Evolutionary conservation across 192 early-diverging fungal species (phyloP).

Genomic region (Coemansia brasiliensis): DNA sequence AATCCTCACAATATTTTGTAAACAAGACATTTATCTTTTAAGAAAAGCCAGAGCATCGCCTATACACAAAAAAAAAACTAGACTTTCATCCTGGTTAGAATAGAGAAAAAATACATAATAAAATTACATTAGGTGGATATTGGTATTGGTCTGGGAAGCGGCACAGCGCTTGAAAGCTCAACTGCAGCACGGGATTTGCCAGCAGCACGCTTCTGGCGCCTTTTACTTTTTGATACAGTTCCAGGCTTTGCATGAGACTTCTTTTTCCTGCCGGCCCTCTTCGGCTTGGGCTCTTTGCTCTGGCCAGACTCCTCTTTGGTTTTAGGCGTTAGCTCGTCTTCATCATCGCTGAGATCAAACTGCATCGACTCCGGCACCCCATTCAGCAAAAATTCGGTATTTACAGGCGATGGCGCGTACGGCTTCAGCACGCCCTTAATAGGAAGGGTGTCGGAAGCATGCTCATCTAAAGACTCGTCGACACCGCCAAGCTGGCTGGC

Average conservation of each 20-base stretch:
- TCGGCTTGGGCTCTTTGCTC: neutral
- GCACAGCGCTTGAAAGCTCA: conserved; percentile 20
- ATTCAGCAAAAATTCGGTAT: conserved; percentile 24
- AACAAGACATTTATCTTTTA: no score
- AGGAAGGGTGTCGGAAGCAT: no score
- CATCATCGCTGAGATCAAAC: conserved; percentile 5
- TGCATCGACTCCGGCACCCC: conserved; percentile 14
- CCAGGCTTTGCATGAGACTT: conserved; percentile 18
- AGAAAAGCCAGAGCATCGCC: no score
- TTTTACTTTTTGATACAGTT: conserved; percentile 2
- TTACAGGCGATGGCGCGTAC: conserved; percentile 38
- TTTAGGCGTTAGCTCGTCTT: neutral
- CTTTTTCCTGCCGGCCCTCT: conserved; percentile 27
- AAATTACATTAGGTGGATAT: conserved; percentile 45
- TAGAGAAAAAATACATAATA: conserved; percentile 9
- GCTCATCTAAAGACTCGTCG: no score
- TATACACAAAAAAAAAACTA: no score
- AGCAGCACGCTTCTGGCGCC: conserved; percentile 8
- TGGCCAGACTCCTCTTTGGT: neutral
- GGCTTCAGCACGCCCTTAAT: conserved; percentile 50
- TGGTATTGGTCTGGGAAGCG: conserved; percentile 33
- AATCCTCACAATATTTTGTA: no score
- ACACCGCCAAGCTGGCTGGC: neutral
- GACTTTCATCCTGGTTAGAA: neutral
- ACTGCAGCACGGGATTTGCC: neutral